A percentile compares a stretch with the other conserved stretches of the same genome.
These are phyloP conservation scores for Magnusiomyces ingens DNA, from an alignment of 1,139 yeast species.

Conservation along the genomic window DNA sequence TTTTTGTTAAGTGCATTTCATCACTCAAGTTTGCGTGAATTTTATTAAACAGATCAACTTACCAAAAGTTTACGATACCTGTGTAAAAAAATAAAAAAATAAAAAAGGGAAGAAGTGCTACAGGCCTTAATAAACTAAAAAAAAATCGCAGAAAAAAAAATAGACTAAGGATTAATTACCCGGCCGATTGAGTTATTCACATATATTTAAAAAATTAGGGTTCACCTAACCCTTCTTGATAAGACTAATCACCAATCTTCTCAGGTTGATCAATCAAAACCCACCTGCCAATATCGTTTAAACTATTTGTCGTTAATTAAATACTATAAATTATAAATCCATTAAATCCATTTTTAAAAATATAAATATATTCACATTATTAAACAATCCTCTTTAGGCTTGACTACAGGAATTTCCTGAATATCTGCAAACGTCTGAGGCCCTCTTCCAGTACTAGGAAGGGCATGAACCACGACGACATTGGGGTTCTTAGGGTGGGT, in stretches of 20 bases:
- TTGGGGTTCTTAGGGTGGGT: constrained; percentile 2
- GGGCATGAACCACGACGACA: constrained; percentile 1
- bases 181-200: no score
- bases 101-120: background rate
- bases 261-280: no score
- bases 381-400: constrained; percentile 3
- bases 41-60: background rate
- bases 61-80: background rate
- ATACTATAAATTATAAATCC: no score
- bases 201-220: no score
- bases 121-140: no score
- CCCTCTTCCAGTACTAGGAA: background rate
- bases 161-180: no score
- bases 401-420: constrained; percentile 1
- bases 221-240: no score
- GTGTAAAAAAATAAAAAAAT: background rate
- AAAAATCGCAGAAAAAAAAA: no score
- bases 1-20: background rate
- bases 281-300: no score
- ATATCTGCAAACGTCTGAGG: constrained; percentile 5
- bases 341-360: no score
- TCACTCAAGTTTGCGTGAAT: background rate
- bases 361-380: constrained; percentile 1
- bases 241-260: no score
- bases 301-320: no score